Evolutionary conservation across 192 early-diverging fungal species (phyloP).

Genomic region (Ambispora gerdemannii): DNA sequence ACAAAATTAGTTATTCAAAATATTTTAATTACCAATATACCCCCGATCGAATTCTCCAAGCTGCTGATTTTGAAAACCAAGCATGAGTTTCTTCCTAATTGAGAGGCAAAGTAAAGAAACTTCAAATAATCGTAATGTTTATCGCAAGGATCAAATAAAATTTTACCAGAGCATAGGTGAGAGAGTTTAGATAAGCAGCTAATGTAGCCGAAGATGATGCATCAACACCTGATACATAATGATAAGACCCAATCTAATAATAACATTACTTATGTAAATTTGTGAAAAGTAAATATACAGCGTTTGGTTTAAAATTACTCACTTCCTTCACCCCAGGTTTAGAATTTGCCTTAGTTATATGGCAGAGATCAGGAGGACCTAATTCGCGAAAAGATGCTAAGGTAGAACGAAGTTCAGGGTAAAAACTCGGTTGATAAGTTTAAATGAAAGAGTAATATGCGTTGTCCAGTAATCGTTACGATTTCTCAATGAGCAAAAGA

Average conservation of each 20-base stretch:
- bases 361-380: conserved; percentile 96
- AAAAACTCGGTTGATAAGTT: no score
- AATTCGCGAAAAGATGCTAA: conserved; percentile 84
- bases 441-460: no score
- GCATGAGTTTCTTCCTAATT: conserved; percentile 60
- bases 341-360: conserved; percentile 88
- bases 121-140: conserved; percentile 7
- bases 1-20: neutral
- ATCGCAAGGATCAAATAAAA: conserved; percentile 2
- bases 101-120: neutral
- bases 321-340: conserved; percentile 79
- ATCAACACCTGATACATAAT: conserved; percentile 76
- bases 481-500: no score
- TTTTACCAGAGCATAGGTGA: conserved; percentile 83
- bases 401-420: no score
- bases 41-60: conserved; percentile 62
- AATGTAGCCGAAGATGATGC: conserved; percentile 92
- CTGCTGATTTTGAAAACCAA: conserved; percentile 60
- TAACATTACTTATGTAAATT: no score
- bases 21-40: conserved; percentile 54
- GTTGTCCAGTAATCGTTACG: no score
- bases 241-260: conserved; percentile 78
- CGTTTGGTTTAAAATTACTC: no score
- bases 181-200: conserved; percentile 96
- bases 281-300: no score